A percentile compares a stretch with the other conserved stretches of the same genome.
Conservation (phyloP, 129 eudicot genomes). For the Daucus carota region DNA sequence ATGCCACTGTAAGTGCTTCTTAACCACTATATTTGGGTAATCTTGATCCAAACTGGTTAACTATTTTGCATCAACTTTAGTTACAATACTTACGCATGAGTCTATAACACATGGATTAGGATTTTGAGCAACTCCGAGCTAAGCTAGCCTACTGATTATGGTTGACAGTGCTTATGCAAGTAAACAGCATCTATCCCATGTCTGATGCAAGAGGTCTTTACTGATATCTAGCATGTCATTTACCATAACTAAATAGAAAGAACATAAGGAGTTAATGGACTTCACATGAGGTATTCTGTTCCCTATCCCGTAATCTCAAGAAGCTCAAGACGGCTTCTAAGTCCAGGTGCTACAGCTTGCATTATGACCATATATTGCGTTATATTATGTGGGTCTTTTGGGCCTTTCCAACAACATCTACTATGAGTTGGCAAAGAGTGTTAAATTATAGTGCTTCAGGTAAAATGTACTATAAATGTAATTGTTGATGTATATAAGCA, state of each 20-base stretch:
- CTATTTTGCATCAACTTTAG: not conserved
- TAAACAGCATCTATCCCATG: slow-evolving; percentile 6
- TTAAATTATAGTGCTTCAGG: no score
- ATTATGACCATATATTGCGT: not conserved
- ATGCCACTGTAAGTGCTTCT: no score
- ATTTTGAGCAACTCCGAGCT: not conserved
- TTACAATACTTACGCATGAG: no score
- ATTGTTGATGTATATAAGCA: not conserved
- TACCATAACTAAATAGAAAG: slow-evolving; percentile 23
- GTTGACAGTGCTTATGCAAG: not conserved
- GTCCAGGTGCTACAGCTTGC: not conserved
- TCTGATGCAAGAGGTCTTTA: slow-evolving; percentile 29
- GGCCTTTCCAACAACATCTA: not conserved
- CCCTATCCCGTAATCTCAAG: not conserved
- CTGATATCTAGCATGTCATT: slow-evolving; percentile 23
- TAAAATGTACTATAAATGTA: not conserved
- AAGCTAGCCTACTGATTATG: not conserved
- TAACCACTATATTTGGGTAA: not conserved
- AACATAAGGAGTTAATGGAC: slow-evolving; percentile 25
- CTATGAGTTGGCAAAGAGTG: no score
- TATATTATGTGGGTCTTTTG: not conserved
- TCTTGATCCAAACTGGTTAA: not conserved
- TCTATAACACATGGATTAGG: not conserved
- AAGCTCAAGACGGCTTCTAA: slow-evolving; percentile 20
- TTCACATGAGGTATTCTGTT: slow-evolving; percentile 8